Conservation (phyloP, 345 rosid species). For the Populus deltoides region DNA sequence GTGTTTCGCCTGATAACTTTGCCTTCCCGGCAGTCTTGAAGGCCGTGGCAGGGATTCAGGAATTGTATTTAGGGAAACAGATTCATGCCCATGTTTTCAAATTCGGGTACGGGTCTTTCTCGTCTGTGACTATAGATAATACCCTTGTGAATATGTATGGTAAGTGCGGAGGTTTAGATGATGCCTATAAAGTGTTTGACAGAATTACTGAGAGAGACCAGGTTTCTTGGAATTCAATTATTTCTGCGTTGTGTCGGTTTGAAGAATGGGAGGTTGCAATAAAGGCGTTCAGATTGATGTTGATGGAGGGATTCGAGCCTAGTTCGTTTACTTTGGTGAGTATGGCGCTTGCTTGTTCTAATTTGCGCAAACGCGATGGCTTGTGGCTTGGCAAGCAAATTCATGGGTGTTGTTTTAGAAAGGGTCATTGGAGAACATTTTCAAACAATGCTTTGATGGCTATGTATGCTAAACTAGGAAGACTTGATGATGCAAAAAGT, state of each 20-base stretch:
- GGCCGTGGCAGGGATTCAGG: constrained; percentile 54
- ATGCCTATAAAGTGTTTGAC: constrained; percentile 64
- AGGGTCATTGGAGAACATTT: constrained; percentile 56
- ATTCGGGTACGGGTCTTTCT: constrained; percentile 49
- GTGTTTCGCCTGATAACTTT: constrained; percentile 56
- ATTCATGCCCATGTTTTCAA: constrained; percentile 76
- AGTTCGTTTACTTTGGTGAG: constrained; percentile 87
- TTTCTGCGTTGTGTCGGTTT: constrained; percentile 56
- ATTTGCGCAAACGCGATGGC: constrained; percentile 38
- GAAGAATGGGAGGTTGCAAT: constrained; percentile 72
- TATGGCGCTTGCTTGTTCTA: constrained; percentile 68
- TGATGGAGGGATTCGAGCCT: constrained; percentile 52
- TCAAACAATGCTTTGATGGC: constrained; percentile 72
- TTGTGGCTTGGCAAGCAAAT: constrained; percentile 70
- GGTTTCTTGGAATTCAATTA: constrained; percentile 86
- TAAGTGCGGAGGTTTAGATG: constrained; percentile 55
- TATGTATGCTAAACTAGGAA: constrained; percentile 74
- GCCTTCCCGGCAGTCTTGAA: constrained; percentile 77
- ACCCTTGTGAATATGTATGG: constrained; percentile 69
- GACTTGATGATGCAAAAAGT: constrained; percentile 38
- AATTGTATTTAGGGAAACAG: constrained; percentile 61
- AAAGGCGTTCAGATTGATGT: constrained; percentile 60
- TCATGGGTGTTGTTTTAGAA: constrained; percentile 63
- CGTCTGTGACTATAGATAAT: constrained; percentile 55
- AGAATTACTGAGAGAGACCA: constrained; percentile 70